Evolutionary conservation across 768 basidiomycete genomes (phyloP), one percentile per base, ranked within the genome.

Genomic region (Suillus decipiens): DNA sequence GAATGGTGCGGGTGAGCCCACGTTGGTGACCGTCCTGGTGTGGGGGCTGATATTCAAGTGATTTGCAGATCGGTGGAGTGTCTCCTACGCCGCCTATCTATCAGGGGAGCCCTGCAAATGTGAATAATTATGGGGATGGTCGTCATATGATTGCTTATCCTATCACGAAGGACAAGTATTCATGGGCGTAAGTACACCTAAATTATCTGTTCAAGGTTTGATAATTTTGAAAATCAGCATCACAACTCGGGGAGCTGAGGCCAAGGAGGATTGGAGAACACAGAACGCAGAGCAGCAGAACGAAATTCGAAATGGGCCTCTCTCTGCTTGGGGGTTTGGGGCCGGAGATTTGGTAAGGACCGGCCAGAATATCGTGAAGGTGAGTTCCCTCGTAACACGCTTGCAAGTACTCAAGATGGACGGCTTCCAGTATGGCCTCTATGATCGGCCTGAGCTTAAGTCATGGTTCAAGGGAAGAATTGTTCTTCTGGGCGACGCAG

Each of bases 401-500:
- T 37, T 22, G 14, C 42, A 2, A 47, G 42, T 34, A 9, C 22
- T 59, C 60, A 19, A 63, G 22, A 61, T 33, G 28, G 3, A 28
- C 43, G 10, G 39, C 17, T 41, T 22, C 34, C 37, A 81, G 79
- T 81, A 74, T 63, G 81, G 80, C 8, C 61, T 81, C 58, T 82
- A 81, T 63, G 80, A 81, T 65, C 77, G 81, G 14, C 77, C 78
- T 7, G 76, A 79, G 50, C 67, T 81, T 28, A 62, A 69, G 19
- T 68, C 73, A 5, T 82, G 81, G 81, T 75, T 80, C 65, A 72
- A 75, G 45, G 78, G 77, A 28, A 73, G 80, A 15, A 76, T 81
- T 12, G 72, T 79, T 7, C 73, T 82, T 41, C 70, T 81, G 14
- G 81, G 81, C 3, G 81, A 82, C 63, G 80, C 80, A 6, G 81